Percentiles rank a stretch among this genome's conserved stretches.
Evolutionary conservation across 441 rosid species (phyloP).

Genomic region (Breynia disticha): DNA sequence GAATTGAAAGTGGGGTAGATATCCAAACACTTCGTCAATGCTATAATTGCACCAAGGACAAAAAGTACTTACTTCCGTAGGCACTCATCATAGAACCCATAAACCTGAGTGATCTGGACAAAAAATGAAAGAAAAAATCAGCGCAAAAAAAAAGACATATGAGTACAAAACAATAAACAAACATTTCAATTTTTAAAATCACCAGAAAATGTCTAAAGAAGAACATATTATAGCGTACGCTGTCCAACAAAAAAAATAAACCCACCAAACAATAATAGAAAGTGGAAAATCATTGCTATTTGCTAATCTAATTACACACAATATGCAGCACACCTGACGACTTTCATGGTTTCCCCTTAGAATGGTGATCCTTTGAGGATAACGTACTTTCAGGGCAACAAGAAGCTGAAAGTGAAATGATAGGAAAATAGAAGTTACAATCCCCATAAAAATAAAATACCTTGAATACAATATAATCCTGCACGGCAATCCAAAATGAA

Average conservation of each 20-base stretch:
- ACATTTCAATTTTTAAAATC: no score
- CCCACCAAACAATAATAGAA: no score
- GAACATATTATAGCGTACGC: no score
- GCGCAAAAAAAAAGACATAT: constrained; percentile 9
- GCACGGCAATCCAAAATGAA: no score
- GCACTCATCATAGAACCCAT: constrained; percentile 95
- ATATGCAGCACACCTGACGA: constrained; percentile 53
- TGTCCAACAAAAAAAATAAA: no score
- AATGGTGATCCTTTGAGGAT: constrained; percentile 72
- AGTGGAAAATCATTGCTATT: no score
- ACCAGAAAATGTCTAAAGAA: no score
- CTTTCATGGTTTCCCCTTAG: constrained; percentile 92
- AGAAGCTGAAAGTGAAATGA: constrained; percentile 41
- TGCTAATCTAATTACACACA: no score
- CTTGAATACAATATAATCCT: not conserved
- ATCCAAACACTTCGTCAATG: no score
- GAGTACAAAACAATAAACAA: not conserved
- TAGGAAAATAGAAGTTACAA: not conserved
- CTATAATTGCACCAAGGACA: constrained; percentile 6
- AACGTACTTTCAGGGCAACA: constrained; percentile 83
- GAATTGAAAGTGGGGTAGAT: no score
- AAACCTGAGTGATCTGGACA: constrained; percentile 90
- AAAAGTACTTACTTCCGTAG: constrained; percentile 76
- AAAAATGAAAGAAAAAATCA: constrained; percentile 21
- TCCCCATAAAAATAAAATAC: not conserved